Percentiles rank a stretch among this genome's conserved stretches.
These are phyloP conservation scores for Yamadazyma pseudoaaseri DNA, from an alignment of 1,139 yeast genomes.

Conservation along the genomic window DNA sequence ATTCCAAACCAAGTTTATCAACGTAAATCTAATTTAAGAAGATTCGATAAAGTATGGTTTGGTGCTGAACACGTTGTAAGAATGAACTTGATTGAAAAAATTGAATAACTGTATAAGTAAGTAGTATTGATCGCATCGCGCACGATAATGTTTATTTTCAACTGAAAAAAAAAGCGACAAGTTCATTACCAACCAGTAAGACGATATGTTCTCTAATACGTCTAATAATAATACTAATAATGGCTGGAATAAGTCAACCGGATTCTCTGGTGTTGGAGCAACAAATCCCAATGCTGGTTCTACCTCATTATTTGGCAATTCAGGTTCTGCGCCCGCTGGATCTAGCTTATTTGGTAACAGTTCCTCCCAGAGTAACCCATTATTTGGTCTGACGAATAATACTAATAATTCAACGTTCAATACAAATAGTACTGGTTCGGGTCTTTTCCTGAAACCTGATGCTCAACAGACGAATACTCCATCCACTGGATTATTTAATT, in stretches of 20 bases:
- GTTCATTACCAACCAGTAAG: background rate
- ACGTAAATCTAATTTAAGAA: slow-evolving; percentile 39
- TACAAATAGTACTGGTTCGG: slow-evolving; percentile 8
- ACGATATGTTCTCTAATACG: slow-evolving; percentile 10
- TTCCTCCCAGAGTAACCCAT: slow-evolving; percentile 3
- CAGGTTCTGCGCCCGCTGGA: slow-evolving; percentile 1
- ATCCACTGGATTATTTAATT: slow-evolving; percentile 4
- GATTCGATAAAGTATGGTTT: slow-evolving; percentile 46
- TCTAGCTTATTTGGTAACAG: slow-evolving; percentile 3
- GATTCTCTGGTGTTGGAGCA: slow-evolving; percentile 22
- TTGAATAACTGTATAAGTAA: background rate
- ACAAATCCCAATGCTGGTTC: slow-evolving; percentile 10
- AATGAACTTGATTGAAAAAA: slow-evolving; percentile 9
- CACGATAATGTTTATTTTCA: background rate
- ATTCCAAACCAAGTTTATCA: slow-evolving; percentile 54
- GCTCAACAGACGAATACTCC: slow-evolving; percentile 2
- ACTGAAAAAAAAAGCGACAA: background rate
- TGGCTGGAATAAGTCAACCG: slow-evolving; percentile 14
- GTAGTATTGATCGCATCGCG: background rate
- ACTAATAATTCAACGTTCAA: slow-evolving; percentile 3
- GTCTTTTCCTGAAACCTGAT: slow-evolving; percentile 18
- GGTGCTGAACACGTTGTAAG: slow-evolving; percentile 32
- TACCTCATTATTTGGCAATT: slow-evolving; percentile 16
- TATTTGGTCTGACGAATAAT: slow-evolving; percentile 2
- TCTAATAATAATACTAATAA: slow-evolving; percentile 6